These are phyloP conservation scores for maize (Zea mays) DNA, from an alignment of 176 grass and related monocot genomes.

Conservation along the genomic window Zm-B73-REFERENCE-NAM-5.0 NC_050102.1:182353501-182354000, in stretches of 20 bases:
- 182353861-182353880: constrained; percentile 94
- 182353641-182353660: no score
- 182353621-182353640: no score
- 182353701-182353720: no score
- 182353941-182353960: constrained; percentile 85
- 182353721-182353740: no score
- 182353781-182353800: constrained; percentile 51
- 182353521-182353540: constrained; percentile 91
- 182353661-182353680: no score
- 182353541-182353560: constrained; percentile 75
- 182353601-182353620: constrained; percentile 53
- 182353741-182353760: no score
- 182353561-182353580: constrained; percentile 72
- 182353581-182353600: constrained; percentile 88
- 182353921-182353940: constrained; percentile 97
- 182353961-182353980: constrained; percentile 96
- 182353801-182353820: constrained; percentile 98
- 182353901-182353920: constrained; percentile 97
- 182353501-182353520: constrained; percentile 68
- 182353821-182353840: constrained; percentile 94
- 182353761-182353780: no score
- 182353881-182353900: constrained; percentile 96
- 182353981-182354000: constrained; percentile 99
- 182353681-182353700: no score
- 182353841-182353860: constrained; percentile 99